A percentile compares a stretch with the other conserved stretches of the same genome.
phyloP scores from a whole-genome alignment of 176 grass and related monocot genomes.

The Areca catechu region DNA sequence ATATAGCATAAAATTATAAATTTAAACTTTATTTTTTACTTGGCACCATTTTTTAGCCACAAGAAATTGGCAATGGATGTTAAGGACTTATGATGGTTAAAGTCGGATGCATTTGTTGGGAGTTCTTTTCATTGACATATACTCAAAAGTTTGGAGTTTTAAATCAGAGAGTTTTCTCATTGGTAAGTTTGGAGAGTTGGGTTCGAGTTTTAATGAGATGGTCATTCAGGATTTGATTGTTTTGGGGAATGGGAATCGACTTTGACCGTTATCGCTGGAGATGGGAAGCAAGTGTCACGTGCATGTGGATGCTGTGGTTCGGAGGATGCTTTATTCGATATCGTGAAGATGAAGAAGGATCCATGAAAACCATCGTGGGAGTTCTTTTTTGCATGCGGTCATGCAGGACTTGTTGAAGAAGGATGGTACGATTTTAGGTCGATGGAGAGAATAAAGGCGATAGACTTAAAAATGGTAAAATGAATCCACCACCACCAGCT shows the following conservation, averaged over 20 bases:
- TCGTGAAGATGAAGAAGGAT: constrained; percentile 60
- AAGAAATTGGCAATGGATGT: too few relatives aligned
- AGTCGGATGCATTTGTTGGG: constrained; percentile 54
- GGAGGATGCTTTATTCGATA: constrained; percentile 43
- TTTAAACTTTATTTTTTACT: too few relatives aligned
- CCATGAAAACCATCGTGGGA: constrained; percentile 53
- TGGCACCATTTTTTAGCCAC: too few relatives aligned
- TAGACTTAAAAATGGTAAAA: too few relatives aligned
- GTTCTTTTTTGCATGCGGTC: constrained; percentile 60
- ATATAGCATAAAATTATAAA: too few relatives aligned
- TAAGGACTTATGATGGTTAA: background rate
- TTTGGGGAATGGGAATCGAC: too few relatives aligned
- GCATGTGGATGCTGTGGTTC: constrained; percentile 40
- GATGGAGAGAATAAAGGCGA: constrained; percentile 20
- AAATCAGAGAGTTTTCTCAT: constrained; percentile 62
- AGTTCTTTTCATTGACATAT: constrained; percentile 47
- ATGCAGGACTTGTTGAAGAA: constrained; percentile 46
- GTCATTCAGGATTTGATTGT: constrained; percentile 15
- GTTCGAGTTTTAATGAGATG: background rate
- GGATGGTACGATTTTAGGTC: constrained; percentile 48
- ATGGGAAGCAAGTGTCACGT: constrained; percentile 56
- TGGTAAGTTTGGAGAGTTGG: constrained; percentile 26
- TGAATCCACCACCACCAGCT: too few relatives aligned
- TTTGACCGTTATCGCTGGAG: constrained; percentile 46
- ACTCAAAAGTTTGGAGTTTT: constrained; percentile 62